Percentiles rank a stretch among this genome's conserved stretches.
Evolutionary conservation across 2,329 filamentous ascomycete species (phyloP).

Genomic region (Trichoderma gracile): DNA sequence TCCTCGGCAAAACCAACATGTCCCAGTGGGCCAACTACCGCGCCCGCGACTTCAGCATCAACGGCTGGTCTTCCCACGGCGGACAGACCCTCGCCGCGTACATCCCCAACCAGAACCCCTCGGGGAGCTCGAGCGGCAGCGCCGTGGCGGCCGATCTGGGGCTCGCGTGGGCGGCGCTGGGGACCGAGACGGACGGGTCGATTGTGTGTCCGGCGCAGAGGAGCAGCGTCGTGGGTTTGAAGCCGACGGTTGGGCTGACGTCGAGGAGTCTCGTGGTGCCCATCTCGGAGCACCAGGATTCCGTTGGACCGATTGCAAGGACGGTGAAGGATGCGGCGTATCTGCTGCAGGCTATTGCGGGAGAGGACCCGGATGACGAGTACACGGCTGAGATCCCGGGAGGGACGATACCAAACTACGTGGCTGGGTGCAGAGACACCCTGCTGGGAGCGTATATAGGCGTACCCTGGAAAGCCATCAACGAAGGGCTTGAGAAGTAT

Average conservation of each 20-base stretch:
- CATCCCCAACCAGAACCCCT: conserved; percentile 60
- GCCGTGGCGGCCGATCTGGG: conserved; percentile 61
- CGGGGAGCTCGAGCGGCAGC: conserved; percentile 61
- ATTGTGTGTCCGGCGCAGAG: conserved; percentile 55
- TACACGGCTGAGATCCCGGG: conserved; percentile 50
- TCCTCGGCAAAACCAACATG: conserved; percentile 65
- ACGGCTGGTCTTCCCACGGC: conserved; percentile 65
- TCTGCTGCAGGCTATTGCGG: conserved; percentile 62
- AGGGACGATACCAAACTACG: conserved; percentile 58
- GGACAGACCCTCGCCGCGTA: conserved; percentile 64
- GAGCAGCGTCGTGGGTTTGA: conserved; percentile 67
- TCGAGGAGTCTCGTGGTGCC: conserved; percentile 64
- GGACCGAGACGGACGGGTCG: conserved; percentile 58
- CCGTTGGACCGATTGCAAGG: conserved; percentile 61
- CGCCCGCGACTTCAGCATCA: conserved; percentile 53
- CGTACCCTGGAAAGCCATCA: conserved; percentile 60
- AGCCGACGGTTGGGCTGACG: conserved; percentile 66
- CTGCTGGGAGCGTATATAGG: conserved; percentile 62
- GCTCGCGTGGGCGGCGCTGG: conserved; percentile 58
- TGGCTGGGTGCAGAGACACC: conserved; percentile 56
- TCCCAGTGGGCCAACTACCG: conserved; percentile 65
- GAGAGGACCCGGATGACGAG: conserved; percentile 58
- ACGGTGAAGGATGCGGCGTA: conserved; percentile 65
- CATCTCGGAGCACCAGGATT: conserved; percentile 63
- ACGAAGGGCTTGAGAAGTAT: conserved; percentile 29